phyloP scores from a whole-genome alignment of 1,284 basidiomycete genomes.

The Ceratobasidium sp. region DNA sequence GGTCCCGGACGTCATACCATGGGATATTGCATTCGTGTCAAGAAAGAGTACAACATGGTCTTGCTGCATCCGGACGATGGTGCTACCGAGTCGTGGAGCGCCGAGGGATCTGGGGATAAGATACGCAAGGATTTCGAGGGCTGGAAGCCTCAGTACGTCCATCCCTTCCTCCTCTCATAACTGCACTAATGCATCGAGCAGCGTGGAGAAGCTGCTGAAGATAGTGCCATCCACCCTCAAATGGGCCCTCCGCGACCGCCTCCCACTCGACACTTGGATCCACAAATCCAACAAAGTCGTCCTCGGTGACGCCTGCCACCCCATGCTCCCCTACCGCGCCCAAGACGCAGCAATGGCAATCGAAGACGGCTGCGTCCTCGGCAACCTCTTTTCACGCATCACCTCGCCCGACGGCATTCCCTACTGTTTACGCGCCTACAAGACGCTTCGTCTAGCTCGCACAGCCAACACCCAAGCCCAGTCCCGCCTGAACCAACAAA shows the following conservation, averaged over 20 bases:
- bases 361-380: constrained; percentile 74
- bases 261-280: constrained; percentile 60
- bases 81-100: constrained; percentile 61
- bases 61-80: constrained; percentile 61
- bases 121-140: constrained; percentile 63
- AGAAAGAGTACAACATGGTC: constrained; percentile 66
- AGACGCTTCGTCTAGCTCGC: constrained; percentile 48
- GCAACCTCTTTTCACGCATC: constrained; percentile 54
- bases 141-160: constrained; percentile 63
- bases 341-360: constrained; percentile 78
- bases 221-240: constrained; percentile 59
- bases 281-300: constrained; percentile 62
- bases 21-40: constrained; percentile 61
- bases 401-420: constrained; percentile 39
- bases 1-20: constrained; percentile 63
- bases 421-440: constrained; percentile 48
- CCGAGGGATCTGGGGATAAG: constrained; percentile 60
- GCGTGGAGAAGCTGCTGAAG: constrained; percentile 63
- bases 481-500: constrained; percentile 49
- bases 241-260: constrained; percentile 58
- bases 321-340: constrained; percentile 77
- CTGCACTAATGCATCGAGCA: constrained; percentile 33
- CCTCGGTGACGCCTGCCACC: constrained; percentile 68
- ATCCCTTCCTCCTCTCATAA: not conserved
- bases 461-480: constrained; percentile 47